Evolutionary conservation across 1,284 basidiomycete species (phyloP).

Genomic region (Microbotryum violaceum): DNA sequence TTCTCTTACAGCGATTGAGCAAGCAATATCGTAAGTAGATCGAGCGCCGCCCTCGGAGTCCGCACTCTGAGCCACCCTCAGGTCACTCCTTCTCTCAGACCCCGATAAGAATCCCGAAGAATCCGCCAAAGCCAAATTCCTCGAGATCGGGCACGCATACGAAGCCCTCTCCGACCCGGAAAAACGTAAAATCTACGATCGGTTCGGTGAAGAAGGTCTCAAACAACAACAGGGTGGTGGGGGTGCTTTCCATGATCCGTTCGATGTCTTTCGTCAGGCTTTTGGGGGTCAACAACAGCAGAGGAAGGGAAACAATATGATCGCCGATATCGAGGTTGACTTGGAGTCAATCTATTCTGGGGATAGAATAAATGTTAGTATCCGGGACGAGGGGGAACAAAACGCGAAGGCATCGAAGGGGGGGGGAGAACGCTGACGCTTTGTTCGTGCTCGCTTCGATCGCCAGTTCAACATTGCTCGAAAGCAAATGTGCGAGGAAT

Average conservation of each 20-base stretch:
- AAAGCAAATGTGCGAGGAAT: constrained; percentile 82
- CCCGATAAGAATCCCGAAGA: constrained; percentile 85
- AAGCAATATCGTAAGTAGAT: constrained; percentile 60
- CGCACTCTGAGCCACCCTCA: no score
- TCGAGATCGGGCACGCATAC: constrained; percentile 56
- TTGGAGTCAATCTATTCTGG: constrained; percentile 81
- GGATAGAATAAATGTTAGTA: constrained; percentile 65
- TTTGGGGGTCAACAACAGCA: constrained; percentile 71
- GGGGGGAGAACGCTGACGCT: not conserved
- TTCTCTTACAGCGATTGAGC: constrained; percentile 57
- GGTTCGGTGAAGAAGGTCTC: constrained; percentile 65
- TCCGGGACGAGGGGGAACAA: not conserved
- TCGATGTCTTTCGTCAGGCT: constrained; percentile 85
- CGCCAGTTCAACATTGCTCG: constrained; percentile 80
- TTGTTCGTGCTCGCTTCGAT: not conserved
- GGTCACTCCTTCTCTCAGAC: constrained; percentile 17
- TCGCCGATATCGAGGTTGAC: constrained; percentile 79
- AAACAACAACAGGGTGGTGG: constrained; percentile 60
- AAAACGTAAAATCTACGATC: constrained; percentile 86
- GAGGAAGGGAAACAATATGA: constrained; percentile 69
- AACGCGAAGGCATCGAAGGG: constrained; percentile 6
- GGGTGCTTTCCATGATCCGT: constrained; percentile 64
- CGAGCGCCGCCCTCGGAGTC: no score
- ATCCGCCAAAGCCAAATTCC: constrained; percentile 34
- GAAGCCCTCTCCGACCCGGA: constrained; percentile 79